Evolutionary conservation across 768 basidiomycete species (phyloP).

Genomic region (Lyophyllum atratum): DNA sequence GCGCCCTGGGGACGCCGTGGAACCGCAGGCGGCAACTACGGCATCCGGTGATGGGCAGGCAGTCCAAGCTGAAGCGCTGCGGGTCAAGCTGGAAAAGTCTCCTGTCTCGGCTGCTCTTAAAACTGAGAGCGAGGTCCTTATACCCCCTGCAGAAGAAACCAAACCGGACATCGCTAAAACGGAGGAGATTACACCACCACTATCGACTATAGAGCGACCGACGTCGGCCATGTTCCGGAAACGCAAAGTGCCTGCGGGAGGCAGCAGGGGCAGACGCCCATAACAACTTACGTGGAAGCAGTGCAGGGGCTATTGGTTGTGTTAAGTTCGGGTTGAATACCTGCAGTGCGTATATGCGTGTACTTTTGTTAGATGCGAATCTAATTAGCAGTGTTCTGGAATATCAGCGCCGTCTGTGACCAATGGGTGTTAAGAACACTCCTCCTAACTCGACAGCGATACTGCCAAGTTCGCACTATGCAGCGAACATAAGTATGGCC

Average conservation of each 20-base stretch:
- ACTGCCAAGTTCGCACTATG: too few species aligned
- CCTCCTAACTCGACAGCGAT: too few species aligned
- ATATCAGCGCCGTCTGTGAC: too few species aligned
- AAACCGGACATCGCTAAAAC: not conserved
- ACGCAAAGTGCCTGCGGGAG: conserved; percentile 28
- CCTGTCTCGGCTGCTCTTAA: not conserved
- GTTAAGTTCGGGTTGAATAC: not conserved
- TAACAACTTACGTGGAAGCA: not conserved
- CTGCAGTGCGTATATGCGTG: not conserved
- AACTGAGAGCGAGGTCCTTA: not conserved
- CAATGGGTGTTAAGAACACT: too few species aligned
- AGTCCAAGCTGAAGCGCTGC: not conserved
- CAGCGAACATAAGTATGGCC: not conserved
- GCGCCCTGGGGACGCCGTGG: conserved; percentile 15
- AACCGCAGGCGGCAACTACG: conserved; percentile 21
- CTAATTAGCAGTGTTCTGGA: not conserved
- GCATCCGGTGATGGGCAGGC: conserved; percentile 18
- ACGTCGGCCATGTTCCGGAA: conserved; percentile 31
- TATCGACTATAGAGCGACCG: not conserved
- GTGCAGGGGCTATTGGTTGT: not conserved
- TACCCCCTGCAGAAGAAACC: not conserved
- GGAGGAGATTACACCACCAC: not conserved
- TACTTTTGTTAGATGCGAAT: not conserved
- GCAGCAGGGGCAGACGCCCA: conserved; percentile 19
- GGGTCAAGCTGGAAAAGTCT: conserved; percentile 2